Evolutionary conservation across 495 filamentous ascomycete genomes (phyloP), one percentile per base, ranked within the genome.

Genomic region (Elasticomyces elasticus): DNA sequence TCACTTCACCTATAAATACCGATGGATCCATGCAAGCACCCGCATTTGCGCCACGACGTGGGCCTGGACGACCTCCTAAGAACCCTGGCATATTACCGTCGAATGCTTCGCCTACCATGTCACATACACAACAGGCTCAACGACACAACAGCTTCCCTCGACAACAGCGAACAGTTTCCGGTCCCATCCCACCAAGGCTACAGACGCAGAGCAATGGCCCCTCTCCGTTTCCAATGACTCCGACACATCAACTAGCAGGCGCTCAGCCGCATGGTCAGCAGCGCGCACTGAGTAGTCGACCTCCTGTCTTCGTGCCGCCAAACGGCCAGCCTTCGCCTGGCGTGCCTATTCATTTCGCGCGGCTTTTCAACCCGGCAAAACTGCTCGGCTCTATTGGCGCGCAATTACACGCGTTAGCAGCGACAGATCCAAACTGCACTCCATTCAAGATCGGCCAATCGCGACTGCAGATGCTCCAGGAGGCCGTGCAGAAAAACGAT

Each of bases 401-500:
- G 2, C 50, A 40, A 31, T 24, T 5, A n/a, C 48, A 35, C 23
- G n/a, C 11, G 23, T 22, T 38, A 11, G 15, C 28, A 22, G 30
- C 20, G 12, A 15, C 26, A 51, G 24, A 40, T 15, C 35, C 25
- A n/a, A 11, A 22, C 26, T 12, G 3, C 35, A 40, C 35, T 17
- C 3, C 3, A 15, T 40, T 23, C 19, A 2, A 13, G 22, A 40
- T 26, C 30, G 53, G 56, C n/a, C 22, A 26, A 7, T 52, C 52
- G 13, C 35, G 63, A 1, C 24, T 65, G 9, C 23, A 35, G 4
- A 22, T 65, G 12, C 37, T 66, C 2, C 40, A 25, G 15, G 28
- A 64, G 1, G 64, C 64, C 9, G 38, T 49, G 1, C 15, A 20
- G 7, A 26, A 38, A 20, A 22, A 30, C 19, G 64, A 66, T 47